Evolutionary conservation across 2,329 filamentous ascomycete species (phyloP).

Genomic region (Diaporthe nobilis): DNA sequence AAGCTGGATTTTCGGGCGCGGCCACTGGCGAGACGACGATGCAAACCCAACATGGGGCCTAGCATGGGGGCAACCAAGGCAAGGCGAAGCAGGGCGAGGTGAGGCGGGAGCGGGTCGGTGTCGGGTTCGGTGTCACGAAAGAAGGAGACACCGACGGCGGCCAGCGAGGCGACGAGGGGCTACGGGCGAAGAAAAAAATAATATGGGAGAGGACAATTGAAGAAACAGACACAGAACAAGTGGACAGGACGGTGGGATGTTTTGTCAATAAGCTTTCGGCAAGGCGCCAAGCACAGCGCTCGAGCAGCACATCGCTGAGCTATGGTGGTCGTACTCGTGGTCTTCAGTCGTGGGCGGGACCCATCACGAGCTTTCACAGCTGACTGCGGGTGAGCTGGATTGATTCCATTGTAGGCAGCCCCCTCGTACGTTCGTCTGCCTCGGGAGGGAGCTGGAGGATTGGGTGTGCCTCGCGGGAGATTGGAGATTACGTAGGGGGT

Average conservation of each 20-base stretch:
- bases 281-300: constrained; percentile 7
- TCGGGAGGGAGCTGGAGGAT: background rate
- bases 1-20: constrained; percentile 4
- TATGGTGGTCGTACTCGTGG: background rate
- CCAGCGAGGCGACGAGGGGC: background rate
- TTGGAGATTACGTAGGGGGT: constrained; percentile 30
- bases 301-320: background rate
- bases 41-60: constrained; percentile 26
- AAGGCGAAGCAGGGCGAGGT: background rate
- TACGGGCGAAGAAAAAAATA: background rate
- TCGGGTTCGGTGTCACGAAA: constrained; percentile 18
- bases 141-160: background rate
- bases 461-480: constrained; percentile 13
- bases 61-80: constrained; percentile 12
- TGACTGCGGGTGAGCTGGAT: background rate
- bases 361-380: background rate
- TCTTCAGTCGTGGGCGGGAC: background rate
- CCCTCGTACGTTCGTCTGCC: background rate
- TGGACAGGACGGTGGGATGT: constrained; percentile 5
- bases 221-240: background rate
- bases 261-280: constrained; percentile 27
- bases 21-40: constrained; percentile 27
- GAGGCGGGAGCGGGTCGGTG: constrained; percentile 1
- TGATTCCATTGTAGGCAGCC: background rate
- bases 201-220: background rate